These are phyloP conservation scores for Mycena polygramma DNA, from an alignment of 768 basidiomycete genomes.

Conservation along the genomic window DNA sequence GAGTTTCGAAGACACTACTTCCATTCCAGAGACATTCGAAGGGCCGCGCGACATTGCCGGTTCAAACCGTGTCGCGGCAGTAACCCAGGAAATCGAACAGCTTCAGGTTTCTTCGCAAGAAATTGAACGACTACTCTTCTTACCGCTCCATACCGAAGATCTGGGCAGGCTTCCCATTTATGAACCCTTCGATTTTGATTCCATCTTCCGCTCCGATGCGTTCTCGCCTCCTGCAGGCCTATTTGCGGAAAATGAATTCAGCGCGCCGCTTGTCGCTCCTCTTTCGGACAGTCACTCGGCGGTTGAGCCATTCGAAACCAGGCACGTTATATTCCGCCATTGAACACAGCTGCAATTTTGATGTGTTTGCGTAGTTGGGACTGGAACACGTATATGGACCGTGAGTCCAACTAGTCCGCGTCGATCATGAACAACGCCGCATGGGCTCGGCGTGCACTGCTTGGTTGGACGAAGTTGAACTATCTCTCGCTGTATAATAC, in stretches of 20 bases:
- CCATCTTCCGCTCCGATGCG: slow-evolving; percentile 20
- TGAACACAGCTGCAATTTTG: neutral
- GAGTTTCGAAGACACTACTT: neutral
- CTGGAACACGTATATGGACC: neutral
- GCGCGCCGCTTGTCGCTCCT: neutral
- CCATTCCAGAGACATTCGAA: neutral
- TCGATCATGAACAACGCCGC: too few relatives aligned
- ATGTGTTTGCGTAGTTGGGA: neutral
- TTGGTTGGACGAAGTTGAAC: too few relatives aligned
- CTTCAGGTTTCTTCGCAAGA: slow-evolving; percentile 16
- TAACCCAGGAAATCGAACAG: slow-evolving; percentile 23
- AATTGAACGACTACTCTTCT: slow-evolving; percentile 29
- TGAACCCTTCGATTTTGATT: slow-evolving; percentile 29
- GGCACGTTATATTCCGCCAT: neutral
- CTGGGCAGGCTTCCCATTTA: slow-evolving; percentile 29
- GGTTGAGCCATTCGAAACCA: neutral
- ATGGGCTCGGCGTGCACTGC: too few relatives aligned
- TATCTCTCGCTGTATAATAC: too few relatives aligned
- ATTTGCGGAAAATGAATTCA: neutral
- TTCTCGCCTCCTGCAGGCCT: neutral
- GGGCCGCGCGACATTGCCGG: slow-evolving; percentile 12
- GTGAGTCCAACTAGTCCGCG: neutral
- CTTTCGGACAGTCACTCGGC: neutral
- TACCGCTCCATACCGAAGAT: slow-evolving; percentile 32
- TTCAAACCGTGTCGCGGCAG: neutral